Evolutionary conservation across 257 asterid species (phyloP).

Genomic region (Solanum sitiens): DNA sequence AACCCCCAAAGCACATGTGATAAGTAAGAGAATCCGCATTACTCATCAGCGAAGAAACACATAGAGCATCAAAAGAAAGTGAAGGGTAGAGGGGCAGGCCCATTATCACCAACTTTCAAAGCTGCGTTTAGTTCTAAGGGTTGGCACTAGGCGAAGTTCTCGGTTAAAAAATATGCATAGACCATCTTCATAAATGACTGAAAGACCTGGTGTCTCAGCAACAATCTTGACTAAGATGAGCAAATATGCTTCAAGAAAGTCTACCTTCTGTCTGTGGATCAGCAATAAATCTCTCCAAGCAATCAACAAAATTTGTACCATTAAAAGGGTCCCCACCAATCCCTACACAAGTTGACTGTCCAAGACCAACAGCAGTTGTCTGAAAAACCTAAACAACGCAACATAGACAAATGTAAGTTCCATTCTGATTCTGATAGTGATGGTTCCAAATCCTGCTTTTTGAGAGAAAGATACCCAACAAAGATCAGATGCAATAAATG

Average conservation of each 20-base stretch:
- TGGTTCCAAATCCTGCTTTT: not conserved
- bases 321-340: constrained; percentile 98
- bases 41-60: not conserved
- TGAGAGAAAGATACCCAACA: not conserved
- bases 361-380: constrained; percentile 98
- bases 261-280: constrained; percentile 98
- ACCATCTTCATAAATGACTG: not conserved
- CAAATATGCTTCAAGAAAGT: not conserved
- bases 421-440: not conserved
- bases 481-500: not conserved
- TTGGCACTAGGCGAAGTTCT: not conserved
- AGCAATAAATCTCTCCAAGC: constrained; percentile 72
- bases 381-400: constrained; percentile 63
- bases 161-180: not conserved
- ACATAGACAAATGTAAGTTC: not conserved
- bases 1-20: not conserved
- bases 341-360: constrained; percentile 95
- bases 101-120: not conserved
- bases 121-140: not conserved
- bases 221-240: not conserved
- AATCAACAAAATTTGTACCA: constrained; percentile 96
- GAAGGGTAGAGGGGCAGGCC: not conserved
- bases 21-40: not conserved
- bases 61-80: not conserved
- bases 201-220: not conserved